Evolutionary conservation across 1,284 basidiomycete species (phyloP), one percentile per base, ranked within the genome.

Genomic region (Malassezia obtusa): DNA sequence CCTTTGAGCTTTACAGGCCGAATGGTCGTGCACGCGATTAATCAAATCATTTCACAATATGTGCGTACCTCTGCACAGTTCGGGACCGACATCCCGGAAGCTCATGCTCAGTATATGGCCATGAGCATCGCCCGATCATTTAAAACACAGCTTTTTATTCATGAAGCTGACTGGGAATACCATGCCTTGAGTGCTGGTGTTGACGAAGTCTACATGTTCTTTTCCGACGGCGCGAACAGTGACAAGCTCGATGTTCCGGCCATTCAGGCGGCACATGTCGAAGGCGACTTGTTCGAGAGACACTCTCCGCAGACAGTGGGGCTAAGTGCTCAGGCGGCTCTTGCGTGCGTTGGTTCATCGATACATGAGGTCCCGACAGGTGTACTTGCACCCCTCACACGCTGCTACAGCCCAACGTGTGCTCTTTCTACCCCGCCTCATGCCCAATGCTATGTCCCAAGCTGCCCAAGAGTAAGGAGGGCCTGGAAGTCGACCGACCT

Each of bases 321-420:
- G 6, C 36, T 33, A 26, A 26, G 12, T 25, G 33, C 37, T 35
- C 26, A 24, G 45, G 50, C 49, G 40, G 57, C 33, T 47, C 58
- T 58, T 0, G 48, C 49, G 2, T 47, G 38, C 14, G 21, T 48
- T 5, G 39, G 53, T 0, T 39, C 44, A 85, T 75, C 86, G 83
- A 33, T 79, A 81, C 79, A 78, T 41, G 78, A 85, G 19, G 76
- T 95, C 51, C 94, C 94, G 0, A 84, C 87, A 1, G 94, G 94
- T 33, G 89, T 98, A 10, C 95, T 98, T 74, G 96, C 91, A 0
- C 81, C 96, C 21, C 79, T 99, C 57, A 92, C 91, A 0, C 89
- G 91, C 68, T 99, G 94, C 76, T 98, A 98, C 77, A 94, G 89
- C 38, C 90, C 94, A 10, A 96, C 94, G 35, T 98, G 94, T 77